phyloP scores from a whole-genome alignment of 768 basidiomycete species.

The Mycena sanguinolenta region DNA sequence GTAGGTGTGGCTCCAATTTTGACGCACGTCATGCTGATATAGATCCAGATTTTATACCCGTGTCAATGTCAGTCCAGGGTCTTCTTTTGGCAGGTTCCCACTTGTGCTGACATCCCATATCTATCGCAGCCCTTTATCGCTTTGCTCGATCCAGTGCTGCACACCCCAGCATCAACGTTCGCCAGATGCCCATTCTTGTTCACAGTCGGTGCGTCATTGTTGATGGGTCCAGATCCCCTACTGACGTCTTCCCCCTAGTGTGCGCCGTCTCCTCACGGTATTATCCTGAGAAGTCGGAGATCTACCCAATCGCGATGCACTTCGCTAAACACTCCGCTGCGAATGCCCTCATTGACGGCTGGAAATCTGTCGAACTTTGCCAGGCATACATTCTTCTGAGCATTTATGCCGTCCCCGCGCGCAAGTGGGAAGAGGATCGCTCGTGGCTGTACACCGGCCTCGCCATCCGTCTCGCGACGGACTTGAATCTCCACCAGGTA shows the following conservation, averaged over 20 bases:
- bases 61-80: conserved; percentile 72
- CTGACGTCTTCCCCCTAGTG: conserved; percentile 55
- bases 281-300: conserved; percentile 82
- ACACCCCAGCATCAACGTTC: conserved; percentile 84
- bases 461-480: conserved; percentile 92
- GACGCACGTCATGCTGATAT: conserved; percentile 20
- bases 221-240: neutral
- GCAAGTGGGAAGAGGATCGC: conserved; percentile 90
- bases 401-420: conserved; percentile 83
- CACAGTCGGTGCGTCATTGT: conserved; percentile 79
- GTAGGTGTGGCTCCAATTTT: conserved; percentile 56
- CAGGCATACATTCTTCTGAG: conserved; percentile 94
- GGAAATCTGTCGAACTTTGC: conserved; percentile 89
- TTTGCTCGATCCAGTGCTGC: conserved; percentile 83
- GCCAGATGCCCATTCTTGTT: conserved; percentile 91
- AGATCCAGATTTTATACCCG: conserved; percentile 72
- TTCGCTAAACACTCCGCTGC: conserved; percentile 88
- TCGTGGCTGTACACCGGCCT: conserved; percentile 92
- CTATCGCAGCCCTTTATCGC: conserved; percentile 72
- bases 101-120: neutral
- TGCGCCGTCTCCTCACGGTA: conserved; percentile 91
- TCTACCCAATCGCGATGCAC: conserved; percentile 91
- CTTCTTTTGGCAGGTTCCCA: neutral
- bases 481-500: conserved; percentile 86
- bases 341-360: conserved; percentile 83